Evolutionary conservation across 345 rosid species (phyloP).

Genomic region (Aquilaria malaccensis): DNA sequence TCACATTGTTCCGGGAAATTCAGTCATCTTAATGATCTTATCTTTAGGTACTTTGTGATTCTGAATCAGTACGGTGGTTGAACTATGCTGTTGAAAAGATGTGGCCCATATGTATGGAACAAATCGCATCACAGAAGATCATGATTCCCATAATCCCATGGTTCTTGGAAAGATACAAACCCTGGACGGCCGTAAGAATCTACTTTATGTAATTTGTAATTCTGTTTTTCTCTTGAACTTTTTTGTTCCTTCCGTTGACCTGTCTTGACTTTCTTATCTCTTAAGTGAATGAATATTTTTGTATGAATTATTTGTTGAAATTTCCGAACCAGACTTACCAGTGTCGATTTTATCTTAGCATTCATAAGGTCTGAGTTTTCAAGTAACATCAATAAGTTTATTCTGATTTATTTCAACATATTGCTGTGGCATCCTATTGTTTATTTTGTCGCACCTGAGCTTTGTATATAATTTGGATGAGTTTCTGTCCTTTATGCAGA

Average conservation of each 20-base stretch:
- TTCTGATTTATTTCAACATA: no score
- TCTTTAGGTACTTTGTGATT: slow-evolving; percentile 66
- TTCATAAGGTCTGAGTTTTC: no score
- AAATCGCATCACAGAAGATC: slow-evolving; percentile 81
- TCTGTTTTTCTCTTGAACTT: neutral
- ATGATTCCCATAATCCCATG: slow-evolving; percentile 91
- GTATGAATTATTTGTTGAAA: no score
- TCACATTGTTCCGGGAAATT: slow-evolving; percentile 1
- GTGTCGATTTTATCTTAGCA: no score
- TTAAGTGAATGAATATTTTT: no score
- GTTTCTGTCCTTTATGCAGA: slow-evolving; percentile 38
- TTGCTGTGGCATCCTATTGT: no score
- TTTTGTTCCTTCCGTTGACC: neutral
- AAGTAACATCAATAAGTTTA: no score
- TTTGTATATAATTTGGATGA: no score
- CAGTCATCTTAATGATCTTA: slow-evolving; percentile 8
- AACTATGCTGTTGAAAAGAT: slow-evolving; percentile 79
- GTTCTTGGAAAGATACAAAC: slow-evolving; percentile 95
- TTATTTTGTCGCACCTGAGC: no score
- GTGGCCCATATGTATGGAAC: slow-evolving; percentile 95
- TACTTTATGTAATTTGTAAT: neutral
- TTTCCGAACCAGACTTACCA: no score
- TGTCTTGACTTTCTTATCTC: neutral
- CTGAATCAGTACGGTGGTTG: slow-evolving; percentile 89
- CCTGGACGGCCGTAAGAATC: slow-evolving; percentile 83